phyloP scores from a whole-genome alignment of 129 eudicot genomes.

The Helianthus annuus region DNA sequence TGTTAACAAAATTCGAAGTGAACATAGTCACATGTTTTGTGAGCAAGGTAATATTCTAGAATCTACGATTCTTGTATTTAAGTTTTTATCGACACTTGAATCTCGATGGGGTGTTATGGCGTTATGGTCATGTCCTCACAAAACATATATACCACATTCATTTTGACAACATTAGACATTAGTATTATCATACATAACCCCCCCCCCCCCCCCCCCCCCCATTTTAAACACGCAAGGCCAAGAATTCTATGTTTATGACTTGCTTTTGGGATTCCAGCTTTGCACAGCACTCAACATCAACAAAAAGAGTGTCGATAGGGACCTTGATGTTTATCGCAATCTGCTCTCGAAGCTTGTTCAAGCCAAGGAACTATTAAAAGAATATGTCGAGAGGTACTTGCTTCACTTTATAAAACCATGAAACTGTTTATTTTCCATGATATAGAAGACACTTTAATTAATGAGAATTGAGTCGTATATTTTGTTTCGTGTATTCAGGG shows the following conservation, averaged over 20 bases:
- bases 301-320: conserved; percentile 87
- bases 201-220: no score
- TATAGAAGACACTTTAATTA: not conserved
- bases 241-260: not conserved
- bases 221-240: no score
- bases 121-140: no score
- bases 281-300: conserved; percentile 76
- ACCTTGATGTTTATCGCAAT: conserved; percentile 97
- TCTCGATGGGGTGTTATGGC: no score
- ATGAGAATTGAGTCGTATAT: not conserved
- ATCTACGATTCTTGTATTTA: no score
- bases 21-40: not conserved
- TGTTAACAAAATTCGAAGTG: not conserved
- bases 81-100: no score
- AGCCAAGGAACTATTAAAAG: conserved; percentile 87
- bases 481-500: conserved; percentile 42
- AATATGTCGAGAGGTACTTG: conserved; percentile 76
- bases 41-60: no score
- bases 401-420: conserved; percentile 3
- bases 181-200: no score
- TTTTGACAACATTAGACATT: no score
- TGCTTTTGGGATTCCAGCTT: conserved; percentile 45
- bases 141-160: no score
- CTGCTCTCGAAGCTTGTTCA: conserved; percentile 90
- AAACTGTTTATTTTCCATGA: not conserved